Conservation (phyloP, 192 early-diverging fungal species). For the Coemansia umbellata region DNA sequence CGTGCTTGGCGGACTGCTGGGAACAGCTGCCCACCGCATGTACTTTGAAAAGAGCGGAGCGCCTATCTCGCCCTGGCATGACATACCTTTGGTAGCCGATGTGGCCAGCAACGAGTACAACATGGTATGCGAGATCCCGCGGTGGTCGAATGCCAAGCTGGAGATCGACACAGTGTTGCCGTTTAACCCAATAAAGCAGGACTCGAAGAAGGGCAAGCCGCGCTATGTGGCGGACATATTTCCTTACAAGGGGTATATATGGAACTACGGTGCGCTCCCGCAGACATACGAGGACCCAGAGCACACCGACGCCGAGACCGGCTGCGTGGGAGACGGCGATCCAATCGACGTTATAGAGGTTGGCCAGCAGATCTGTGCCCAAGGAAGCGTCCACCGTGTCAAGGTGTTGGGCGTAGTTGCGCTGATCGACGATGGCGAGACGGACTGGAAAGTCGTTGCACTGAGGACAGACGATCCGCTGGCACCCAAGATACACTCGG, state of each 20-base stretch:
- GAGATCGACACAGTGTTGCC: conserved; percentile 90
- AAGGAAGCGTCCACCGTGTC: conserved; percentile 97
- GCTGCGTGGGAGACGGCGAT: conserved; percentile 93
- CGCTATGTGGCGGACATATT: conserved; percentile 96
- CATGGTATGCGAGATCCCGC: conserved; percentile 97
- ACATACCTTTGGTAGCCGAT: conserved; percentile 91
- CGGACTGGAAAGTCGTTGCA: conserved; percentile 99
- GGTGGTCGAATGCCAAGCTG: conserved; percentile 98
- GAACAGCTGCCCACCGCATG: conserved; percentile 16
- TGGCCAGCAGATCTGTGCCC: conserved; percentile 82
- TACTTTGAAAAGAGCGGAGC: conserved; percentile 62
- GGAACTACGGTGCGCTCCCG: conserved; percentile 99
- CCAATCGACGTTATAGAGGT: conserved; percentile 97
- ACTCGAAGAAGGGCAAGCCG: conserved; percentile 95
- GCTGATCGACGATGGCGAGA: conserved; percentile 96
- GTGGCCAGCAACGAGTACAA: conserved; percentile 73
- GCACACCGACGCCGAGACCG: conserved; percentile 81
- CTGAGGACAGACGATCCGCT: conserved; percentile 97
- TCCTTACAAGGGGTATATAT: conserved; percentile 99
- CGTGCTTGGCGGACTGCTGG: conserved; percentile 20
- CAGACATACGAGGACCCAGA: conserved; percentile 99
- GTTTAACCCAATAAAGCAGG: conserved; percentile 98
- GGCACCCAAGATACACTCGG: conserved; percentile 90
- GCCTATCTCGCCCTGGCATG: conserved; percentile 94
- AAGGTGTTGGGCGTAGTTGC: conserved; percentile 97